Evolutionary conservation across 2,329 filamentous ascomycete species (phyloP).

Genomic region (Lecanicillium sp.): DNA sequence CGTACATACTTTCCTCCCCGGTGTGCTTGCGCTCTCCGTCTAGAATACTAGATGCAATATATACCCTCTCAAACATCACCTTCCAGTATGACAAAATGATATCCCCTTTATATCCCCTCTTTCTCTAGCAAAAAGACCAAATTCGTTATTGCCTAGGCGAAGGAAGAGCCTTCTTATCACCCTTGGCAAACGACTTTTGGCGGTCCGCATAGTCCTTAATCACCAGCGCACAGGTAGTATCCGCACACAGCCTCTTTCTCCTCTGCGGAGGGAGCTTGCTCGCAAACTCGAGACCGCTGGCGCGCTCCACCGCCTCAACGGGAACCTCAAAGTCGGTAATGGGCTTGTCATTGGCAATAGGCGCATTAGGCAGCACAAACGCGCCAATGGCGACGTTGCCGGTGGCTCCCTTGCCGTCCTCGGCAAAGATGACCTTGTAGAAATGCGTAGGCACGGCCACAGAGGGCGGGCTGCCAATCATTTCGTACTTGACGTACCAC

Average conservation of each 20-base stretch:
- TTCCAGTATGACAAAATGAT: too few species aligned
- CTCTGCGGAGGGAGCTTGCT: conserved; percentile 65
- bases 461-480: conserved; percentile 87
- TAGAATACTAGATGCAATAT: too few species aligned
- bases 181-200: conserved; percentile 50
- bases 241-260: conserved; percentile 73
- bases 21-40: too few species aligned
- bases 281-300: conserved; percentile 87
- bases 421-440: conserved; percentile 97
- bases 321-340: conserved; percentile 92
- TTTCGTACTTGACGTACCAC: conserved; percentile 92
- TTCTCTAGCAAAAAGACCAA: too few species aligned
- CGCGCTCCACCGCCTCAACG: conserved; percentile 83
- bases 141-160: conserved; percentile 10
- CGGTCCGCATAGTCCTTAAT: conserved; percentile 68
- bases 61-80: too few species aligned
- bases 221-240: conserved; percentile 74
- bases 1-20: too few species aligned
- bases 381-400: conserved; percentile 84
- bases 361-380: conserved; percentile 89
- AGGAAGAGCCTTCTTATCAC: conserved; percentile 14
- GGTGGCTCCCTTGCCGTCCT: conserved; percentile 56
- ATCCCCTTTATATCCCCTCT: too few species aligned
- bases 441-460: conserved; percentile 97
- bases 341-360: conserved; percentile 79